Evolutionary conservation across 306 rosid genomes (phyloP).

Genomic region (Vicia faba): DNA sequence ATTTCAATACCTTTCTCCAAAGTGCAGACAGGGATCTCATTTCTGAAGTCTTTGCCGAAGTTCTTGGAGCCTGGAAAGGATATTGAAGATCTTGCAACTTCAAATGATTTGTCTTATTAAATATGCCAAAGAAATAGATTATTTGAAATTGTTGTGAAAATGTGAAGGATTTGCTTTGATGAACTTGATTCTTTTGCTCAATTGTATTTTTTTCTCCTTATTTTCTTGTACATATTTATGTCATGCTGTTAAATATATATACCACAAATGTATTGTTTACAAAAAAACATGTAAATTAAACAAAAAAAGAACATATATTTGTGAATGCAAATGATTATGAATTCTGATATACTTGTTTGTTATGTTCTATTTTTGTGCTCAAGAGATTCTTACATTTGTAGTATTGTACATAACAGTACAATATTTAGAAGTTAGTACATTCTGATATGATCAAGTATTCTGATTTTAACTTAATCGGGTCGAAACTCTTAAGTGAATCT

Average conservation of each 20-base stretch:
- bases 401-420: background rate
- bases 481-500: background rate
- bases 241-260: conserved; percentile 40
- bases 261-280: conserved; percentile 42
- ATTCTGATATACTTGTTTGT: conserved; percentile 28
- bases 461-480: background rate
- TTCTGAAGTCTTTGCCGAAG: conserved; percentile 80
- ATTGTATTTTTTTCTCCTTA: conserved; percentile 37
- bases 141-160: conserved; percentile 45
- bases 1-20: conserved; percentile 78
- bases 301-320: conserved; percentile 25
- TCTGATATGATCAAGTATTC: conserved; percentile 5
- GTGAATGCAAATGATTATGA: conserved; percentile 39
- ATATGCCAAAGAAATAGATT: conserved; percentile 44
- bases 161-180: conserved; percentile 45
- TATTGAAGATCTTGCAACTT: conserved; percentile 55
- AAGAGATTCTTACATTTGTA: background rate
- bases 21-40: conserved; percentile 85
- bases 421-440: conserved; percentile 5
- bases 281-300: conserved; percentile 16
- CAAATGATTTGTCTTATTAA: conserved; percentile 33
- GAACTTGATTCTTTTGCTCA: conserved; percentile 60
- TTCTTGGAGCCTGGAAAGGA: conserved; percentile 90
- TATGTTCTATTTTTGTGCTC: no score
- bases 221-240: conserved; percentile 45